These are phyloP conservation scores for Leccinum disarticulatum DNA, from an alignment of 768 basidiomycete genomes.

Conservation along the genomic window DNA sequence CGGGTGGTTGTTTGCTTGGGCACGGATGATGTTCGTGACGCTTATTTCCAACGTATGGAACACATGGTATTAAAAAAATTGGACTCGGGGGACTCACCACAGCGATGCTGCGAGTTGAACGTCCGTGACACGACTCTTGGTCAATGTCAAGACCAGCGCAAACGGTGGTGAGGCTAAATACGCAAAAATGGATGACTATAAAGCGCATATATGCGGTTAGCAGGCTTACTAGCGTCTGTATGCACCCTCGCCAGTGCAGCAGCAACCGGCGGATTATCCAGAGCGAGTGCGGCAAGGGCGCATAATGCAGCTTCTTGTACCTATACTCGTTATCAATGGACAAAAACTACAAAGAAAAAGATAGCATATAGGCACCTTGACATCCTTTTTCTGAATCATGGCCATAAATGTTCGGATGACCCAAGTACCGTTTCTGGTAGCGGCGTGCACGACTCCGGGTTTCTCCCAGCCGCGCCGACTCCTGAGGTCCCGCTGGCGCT, in stretches of 20 bases:
- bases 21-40: constrained; percentile 61
- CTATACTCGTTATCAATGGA: constrained; percentile 32
- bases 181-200: constrained; percentile 1
- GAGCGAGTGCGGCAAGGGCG: constrained; percentile 65
- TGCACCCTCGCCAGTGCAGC: constrained; percentile 43
- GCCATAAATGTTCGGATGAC: constrained; percentile 50
- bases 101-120: constrained; percentile 70
- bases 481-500: constrained; percentile 54
- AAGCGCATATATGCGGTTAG: constrained; percentile 16
- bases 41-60: constrained; percentile 32
- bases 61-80: not conserved
- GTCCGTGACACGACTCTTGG: constrained; percentile 57
- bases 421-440: constrained; percentile 56
- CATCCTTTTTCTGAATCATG: constrained; percentile 50
- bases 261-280: constrained; percentile 60
- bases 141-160: constrained; percentile 46
- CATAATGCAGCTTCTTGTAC: constrained; percentile 63
- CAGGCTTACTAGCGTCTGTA: constrained; percentile 40
- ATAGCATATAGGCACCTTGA: constrained; percentile 43
- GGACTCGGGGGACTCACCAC: constrained; percentile 45
- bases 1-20: constrained; percentile 36
- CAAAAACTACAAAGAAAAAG: not conserved
- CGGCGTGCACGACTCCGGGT: constrained; percentile 39
- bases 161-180: constrained; percentile 28
- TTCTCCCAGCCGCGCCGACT: constrained; percentile 77